phyloP scores from a whole-genome alignment of 1,284 basidiomycete species.

The Ceratobasidium sp. region DNA sequence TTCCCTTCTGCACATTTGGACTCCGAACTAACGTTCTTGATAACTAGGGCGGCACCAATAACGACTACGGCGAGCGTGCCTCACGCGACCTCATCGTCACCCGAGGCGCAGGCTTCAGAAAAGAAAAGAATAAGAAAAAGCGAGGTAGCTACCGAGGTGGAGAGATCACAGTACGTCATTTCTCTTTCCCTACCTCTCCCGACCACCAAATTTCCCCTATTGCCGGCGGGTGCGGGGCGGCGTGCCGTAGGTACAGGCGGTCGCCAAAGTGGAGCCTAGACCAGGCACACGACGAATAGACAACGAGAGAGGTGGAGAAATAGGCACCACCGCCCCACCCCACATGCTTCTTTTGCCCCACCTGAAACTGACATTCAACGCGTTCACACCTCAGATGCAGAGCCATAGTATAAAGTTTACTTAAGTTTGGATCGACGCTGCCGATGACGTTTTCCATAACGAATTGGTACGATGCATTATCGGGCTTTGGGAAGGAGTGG shows the following conservation, averaged over 20 bases:
- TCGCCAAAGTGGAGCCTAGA: neutral
- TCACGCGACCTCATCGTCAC: slow-evolving; percentile 92
- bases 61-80: slow-evolving; percentile 92
- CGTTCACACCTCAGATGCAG: slow-evolving; percentile 67
- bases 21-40: slow-evolving; percentile 9
- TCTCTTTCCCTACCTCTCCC: neutral
- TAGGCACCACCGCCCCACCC: slow-evolving; percentile 2
- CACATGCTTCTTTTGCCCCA: slow-evolving; percentile 11
- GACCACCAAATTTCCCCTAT: neutral
- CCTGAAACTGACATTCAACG: slow-evolving; percentile 24
- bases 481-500: neutral
- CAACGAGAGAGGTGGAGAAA: neutral
- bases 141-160: slow-evolving; percentile 92
- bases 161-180: slow-evolving; percentile 82
- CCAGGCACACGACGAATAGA: too few species aligned
- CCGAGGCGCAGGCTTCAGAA: slow-evolving; percentile 93
- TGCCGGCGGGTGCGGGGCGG: too few species aligned
- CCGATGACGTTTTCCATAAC: slow-evolving; percentile 50
- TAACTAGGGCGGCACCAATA: slow-evolving; percentile 69
- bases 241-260: too few species aligned
- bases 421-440: slow-evolving; percentile 51
- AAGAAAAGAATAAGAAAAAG: slow-evolving; percentile 99
- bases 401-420: slow-evolving; percentile 89
- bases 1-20: neutral
- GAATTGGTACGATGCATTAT: slow-evolving; percentile 53